phyloP scores from a whole-genome alignment of 306 rosid genomes.

The Trichosanthes truncata region DNA sequence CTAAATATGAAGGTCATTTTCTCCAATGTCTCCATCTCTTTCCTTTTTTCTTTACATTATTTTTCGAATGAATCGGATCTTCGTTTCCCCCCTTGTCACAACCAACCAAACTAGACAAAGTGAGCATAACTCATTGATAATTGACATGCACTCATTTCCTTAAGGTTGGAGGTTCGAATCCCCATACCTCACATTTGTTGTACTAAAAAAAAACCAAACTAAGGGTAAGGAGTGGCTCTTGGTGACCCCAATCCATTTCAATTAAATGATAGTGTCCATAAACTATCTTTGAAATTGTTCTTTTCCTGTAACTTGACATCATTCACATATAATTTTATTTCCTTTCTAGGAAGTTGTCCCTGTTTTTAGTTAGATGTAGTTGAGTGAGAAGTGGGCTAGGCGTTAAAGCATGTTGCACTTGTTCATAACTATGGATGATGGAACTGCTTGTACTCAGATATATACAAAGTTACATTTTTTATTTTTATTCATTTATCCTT shows the following conservation, averaged over 20 bases:
- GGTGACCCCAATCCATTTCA: background rate
- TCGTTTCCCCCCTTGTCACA: background rate
- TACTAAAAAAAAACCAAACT: background rate
- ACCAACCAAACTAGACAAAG: background rate
- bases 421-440: background rate
- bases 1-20: constrained; percentile 59
- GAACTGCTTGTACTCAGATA: background rate
- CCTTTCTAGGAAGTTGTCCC: background rate
- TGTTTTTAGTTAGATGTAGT: background rate
- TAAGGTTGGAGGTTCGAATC: no score
- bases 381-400: background rate
- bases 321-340: background rate
- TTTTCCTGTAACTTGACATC: background rate
- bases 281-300: background rate
- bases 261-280: background rate
- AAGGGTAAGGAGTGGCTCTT: background rate
- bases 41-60: background rate
- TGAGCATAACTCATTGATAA: no score
- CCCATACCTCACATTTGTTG: no score
- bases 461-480: background rate
- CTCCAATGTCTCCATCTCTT: constrained; percentile 2
- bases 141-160: no score
- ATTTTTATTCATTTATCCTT: background rate
- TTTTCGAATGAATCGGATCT: background rate
- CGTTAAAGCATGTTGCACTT: background rate